A percentile compares a stretch with the other conserved stretches of the same genome.
These are phyloP conservation scores for Amauroascus verrucosus DNA, from an alignment of 2,329 filamentous ascomycete species.

Conservation along the genomic window DNA sequence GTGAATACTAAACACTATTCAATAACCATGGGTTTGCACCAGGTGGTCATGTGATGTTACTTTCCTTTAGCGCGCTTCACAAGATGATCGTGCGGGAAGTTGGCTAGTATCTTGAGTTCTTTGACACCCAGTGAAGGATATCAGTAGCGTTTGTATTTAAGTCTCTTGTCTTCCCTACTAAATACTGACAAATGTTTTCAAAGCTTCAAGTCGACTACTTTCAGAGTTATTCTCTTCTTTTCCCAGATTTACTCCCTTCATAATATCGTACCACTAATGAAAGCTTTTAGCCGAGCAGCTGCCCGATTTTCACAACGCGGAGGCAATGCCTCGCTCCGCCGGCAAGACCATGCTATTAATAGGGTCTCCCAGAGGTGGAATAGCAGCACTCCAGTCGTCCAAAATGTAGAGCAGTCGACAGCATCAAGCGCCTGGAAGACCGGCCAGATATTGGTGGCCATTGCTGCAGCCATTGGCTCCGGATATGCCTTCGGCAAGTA, in stretches of 20 bases:
- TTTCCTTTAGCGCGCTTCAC: no score
- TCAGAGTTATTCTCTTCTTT: no score
- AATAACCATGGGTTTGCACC: no score
- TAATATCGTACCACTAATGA: slow-evolving; percentile 17
- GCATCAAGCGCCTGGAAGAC: slow-evolving; percentile 7
- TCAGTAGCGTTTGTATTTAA: neutral
- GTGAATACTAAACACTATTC: no score
- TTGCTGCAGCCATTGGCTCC: slow-evolving; percentile 42
- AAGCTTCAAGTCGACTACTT: neutral
- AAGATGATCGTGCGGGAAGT: no score
- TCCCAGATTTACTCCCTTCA: neutral
- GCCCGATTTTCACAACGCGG: slow-evolving; percentile 11
- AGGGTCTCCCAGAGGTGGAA: slow-evolving; percentile 11
- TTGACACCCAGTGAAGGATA: neutral
- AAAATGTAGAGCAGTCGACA: neutral
- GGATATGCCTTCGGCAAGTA: slow-evolving; percentile 43
- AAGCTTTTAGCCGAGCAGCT: slow-evolving; percentile 11
- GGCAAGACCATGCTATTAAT: neutral
- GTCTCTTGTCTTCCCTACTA: neutral
- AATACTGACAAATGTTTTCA: neutral
- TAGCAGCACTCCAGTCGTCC: slow-evolving; percentile 8
- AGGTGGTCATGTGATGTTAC: neutral
- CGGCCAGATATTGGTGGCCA: slow-evolving; percentile 31
- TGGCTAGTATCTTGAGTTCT: no score
- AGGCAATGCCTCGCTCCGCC: neutral